phyloP scores from a whole-genome alignment of 2,329 filamentous ascomycete genomes.

The Penicillium decumbens region DNA sequence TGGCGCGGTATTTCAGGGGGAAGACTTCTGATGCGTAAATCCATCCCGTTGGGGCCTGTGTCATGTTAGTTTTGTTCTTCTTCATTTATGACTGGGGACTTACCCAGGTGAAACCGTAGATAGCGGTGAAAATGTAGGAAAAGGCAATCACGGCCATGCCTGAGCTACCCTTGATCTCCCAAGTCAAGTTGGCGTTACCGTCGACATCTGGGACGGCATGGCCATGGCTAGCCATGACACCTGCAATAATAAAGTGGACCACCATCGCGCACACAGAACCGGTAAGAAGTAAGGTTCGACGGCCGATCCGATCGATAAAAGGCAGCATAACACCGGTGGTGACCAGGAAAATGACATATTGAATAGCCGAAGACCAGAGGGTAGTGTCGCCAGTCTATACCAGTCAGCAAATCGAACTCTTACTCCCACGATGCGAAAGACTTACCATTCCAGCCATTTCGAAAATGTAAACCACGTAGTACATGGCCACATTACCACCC shows the following conservation, averaged over 20 bases:
- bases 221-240: slow-evolving; percentile 49
- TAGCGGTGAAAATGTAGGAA: slow-evolving; percentile 51
- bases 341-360: slow-evolving; percentile 55
- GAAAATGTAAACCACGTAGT: slow-evolving; percentile 60
- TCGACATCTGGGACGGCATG: slow-evolving; percentile 44
- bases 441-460: slow-evolving; percentile 53
- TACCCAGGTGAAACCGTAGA: slow-evolving; percentile 38
- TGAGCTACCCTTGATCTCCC: slow-evolving; percentile 47
- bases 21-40: slow-evolving; percentile 61
- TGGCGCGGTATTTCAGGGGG: slow-evolving; percentile 60
- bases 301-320: slow-evolving; percentile 49
- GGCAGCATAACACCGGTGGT: slow-evolving; percentile 50
- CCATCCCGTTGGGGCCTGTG: slow-evolving; percentile 53
- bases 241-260: slow-evolving; percentile 53
- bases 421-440: background rate
- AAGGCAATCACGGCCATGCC: slow-evolving; percentile 60
- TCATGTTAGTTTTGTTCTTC: background rate
- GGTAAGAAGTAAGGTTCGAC: slow-evolving; percentile 45
- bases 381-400: slow-evolving; percentile 35
- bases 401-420: slow-evolving; percentile 1
- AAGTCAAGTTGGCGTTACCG: slow-evolving; percentile 45
- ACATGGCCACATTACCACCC: slow-evolving; percentile 56
- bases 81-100: slow-evolving; percentile 18
- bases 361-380: slow-evolving; percentile 53
- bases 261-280: slow-evolving; percentile 47